Conservation (phyloP, 495 filamentous ascomycete genomes). For the Penicillium maclennaniae region DNA sequence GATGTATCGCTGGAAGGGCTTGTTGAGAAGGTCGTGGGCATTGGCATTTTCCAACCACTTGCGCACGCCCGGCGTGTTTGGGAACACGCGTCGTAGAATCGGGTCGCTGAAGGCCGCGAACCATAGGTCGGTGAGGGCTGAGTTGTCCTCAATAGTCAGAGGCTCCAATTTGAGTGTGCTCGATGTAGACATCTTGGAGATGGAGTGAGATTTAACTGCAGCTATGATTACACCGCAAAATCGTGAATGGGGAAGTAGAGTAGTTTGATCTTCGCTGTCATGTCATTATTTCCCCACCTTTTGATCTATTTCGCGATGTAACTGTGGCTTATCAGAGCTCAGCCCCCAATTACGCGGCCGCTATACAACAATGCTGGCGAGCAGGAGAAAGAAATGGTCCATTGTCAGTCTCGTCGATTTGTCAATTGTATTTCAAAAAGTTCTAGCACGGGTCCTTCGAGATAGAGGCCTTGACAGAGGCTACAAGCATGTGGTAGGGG, state of each 20-base stretch:
- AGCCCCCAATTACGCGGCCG: not conserved
- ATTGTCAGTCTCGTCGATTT: not conserved
- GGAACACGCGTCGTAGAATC: constrained; percentile 14
- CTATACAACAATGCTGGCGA: not conserved
- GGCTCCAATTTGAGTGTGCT: constrained; percentile 12
- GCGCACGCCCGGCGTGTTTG: constrained; percentile 23
- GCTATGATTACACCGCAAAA: not conserved
- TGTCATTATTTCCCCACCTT: not conserved
- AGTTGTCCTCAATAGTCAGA: constrained; percentile 21
- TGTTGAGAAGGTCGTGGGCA: constrained; percentile 17
- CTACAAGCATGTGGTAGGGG: not conserved
- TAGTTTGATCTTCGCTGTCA: not conserved
- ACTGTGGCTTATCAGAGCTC: not conserved
- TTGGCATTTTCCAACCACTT: constrained; percentile 23
- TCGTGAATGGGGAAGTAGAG: not conserved
- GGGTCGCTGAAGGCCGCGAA: constrained; percentile 29
- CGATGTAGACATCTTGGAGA: not conserved
- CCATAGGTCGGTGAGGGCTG: constrained; percentile 22
- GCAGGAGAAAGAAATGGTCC: not conserved
- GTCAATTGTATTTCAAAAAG: not conserved
- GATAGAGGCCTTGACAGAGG: not conserved
- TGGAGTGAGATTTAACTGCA: not conserved
- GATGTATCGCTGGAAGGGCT: constrained; percentile 26
- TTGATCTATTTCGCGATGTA: not conserved
- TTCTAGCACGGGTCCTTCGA: not conserved